A percentile compares a stretch with the other conserved stretches of the same genome.
These are phyloP conservation scores for Colletotrichum sp. DNA, from an alignment of 2,329 filamentous ascomycete species.

Conservation along the genomic window DNA sequence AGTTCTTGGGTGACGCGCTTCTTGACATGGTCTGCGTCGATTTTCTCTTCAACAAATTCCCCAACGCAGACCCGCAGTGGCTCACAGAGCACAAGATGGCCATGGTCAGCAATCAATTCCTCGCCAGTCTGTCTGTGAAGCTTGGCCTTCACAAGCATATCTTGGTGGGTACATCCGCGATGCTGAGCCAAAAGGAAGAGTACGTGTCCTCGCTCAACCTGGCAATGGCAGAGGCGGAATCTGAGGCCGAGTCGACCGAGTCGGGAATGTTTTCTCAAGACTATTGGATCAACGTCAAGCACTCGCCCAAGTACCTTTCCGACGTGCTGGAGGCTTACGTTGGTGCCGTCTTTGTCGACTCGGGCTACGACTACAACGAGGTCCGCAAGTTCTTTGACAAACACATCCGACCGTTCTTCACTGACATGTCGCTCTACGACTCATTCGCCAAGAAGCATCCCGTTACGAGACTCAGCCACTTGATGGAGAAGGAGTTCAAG, in stretches of 20 bases:
- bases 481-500: constrained; percentile 67
- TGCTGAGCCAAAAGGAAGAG: constrained; percentile 52
- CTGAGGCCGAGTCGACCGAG: constrained; percentile 34
- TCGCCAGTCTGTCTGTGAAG: constrained; percentile 80
- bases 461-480: constrained; percentile 72
- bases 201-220: constrained; percentile 65
- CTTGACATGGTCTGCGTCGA: constrained; percentile 87
- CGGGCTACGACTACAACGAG: constrained; percentile 74
- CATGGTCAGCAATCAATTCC: constrained; percentile 97
- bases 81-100: constrained; percentile 98
- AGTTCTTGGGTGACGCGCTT: constrained; percentile 89
- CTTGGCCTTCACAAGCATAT: constrained; percentile 81
- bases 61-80: constrained; percentile 89
- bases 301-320: constrained; percentile 77
- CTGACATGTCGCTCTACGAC: constrained; percentile 87
- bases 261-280: constrained; percentile 54
- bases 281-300: constrained; percentile 71
- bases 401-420: constrained; percentile 79
- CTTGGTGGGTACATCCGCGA: constrained; percentile 52
- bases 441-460: constrained; percentile 87
- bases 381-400: constrained; percentile 80
- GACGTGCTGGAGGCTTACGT: constrained; percentile 91
- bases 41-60: constrained; percentile 78
- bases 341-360: constrained; percentile 91
- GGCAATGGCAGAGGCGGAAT: constrained; percentile 41